Evolutionary conservation across 176 grass and related monocot species (phyloP).

Genomic region (Lolium multiflorum): DNA sequence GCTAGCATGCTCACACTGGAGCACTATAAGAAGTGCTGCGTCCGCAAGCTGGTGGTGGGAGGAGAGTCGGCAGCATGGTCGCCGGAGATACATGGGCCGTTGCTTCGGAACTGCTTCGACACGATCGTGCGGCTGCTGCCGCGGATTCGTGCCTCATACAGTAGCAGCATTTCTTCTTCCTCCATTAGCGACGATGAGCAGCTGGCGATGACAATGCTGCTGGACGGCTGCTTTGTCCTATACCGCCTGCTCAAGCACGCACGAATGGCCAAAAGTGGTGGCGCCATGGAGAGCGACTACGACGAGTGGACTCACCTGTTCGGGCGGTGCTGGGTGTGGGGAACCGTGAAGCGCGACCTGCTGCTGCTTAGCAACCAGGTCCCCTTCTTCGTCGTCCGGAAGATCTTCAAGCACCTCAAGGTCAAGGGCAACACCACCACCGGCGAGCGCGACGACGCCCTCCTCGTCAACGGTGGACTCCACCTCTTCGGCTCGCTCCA

Average conservation of each 20-base stretch:
- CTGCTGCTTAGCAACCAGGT: slow-evolving; percentile 55
- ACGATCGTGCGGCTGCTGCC: too few relatives aligned
- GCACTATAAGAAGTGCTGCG: background rate
- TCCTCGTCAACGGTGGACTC: background rate
- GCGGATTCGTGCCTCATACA: too few relatives aligned
- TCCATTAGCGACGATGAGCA: too few relatives aligned
- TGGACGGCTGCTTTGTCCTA: slow-evolving; percentile 9
- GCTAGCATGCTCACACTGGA: background rate
- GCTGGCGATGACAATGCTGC: too few relatives aligned
- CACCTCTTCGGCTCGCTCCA: background rate
- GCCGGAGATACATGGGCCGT: background rate
- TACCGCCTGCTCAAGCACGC: slow-evolving; percentile 5
- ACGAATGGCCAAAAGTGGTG: too few relatives aligned
- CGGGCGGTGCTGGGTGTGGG: background rate
- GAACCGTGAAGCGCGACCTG: slow-evolving; percentile 28
- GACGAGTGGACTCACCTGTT: background rate
- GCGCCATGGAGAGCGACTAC: background rate
- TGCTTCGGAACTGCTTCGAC: background rate
- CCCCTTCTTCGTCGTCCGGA: slow-evolving; percentile 36
- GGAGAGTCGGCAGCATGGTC: background rate
- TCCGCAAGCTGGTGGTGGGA: background rate
- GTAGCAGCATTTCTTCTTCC: too few relatives aligned
- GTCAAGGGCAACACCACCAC: too few relatives aligned
- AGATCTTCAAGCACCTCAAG: background rate
- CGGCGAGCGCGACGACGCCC: background rate